Conservation (phyloP, 345 rosid species). For the Cardamine occulta region DNA sequence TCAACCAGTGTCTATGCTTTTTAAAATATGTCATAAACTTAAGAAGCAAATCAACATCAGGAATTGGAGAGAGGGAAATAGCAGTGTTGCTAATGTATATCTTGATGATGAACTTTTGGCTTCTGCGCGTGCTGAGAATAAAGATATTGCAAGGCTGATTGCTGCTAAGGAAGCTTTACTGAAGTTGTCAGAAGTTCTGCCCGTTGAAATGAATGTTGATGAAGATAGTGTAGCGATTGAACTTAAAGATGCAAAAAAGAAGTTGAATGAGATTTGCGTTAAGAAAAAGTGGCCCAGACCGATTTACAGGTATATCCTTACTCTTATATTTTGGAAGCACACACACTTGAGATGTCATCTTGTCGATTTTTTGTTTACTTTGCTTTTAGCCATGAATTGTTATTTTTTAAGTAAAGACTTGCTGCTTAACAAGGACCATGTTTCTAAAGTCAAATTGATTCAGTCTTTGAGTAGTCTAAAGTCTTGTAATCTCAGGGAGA, state of each 20-base stretch:
- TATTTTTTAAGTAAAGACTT: background rate
- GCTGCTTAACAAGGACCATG: background rate
- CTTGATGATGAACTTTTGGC: constrained; percentile 58
- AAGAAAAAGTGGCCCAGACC: constrained; percentile 79
- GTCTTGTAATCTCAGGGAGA: background rate
- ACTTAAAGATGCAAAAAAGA: constrained; percentile 63
- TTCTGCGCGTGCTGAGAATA: constrained; percentile 61
- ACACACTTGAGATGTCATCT: background rate
- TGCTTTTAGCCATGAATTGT: background rate
- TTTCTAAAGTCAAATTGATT: background rate
- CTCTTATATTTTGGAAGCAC: background rate
- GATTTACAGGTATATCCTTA: constrained; percentile 54
- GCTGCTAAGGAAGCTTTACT: constrained; percentile 64
- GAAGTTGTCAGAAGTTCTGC: constrained; percentile 44
- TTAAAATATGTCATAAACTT: constrained; percentile 64
- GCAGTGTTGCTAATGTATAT: constrained; percentile 52
- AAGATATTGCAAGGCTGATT: constrained; percentile 68
- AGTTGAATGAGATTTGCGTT: constrained; percentile 57
- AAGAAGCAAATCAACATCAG: constrained; percentile 58
- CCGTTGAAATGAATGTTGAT: constrained; percentile 23
- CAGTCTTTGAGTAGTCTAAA: background rate
- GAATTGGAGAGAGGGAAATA: constrained; percentile 42
- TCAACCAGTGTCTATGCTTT: constrained; percentile 69
- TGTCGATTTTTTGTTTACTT: background rate
- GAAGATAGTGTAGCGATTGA: constrained; percentile 43